Percentiles rank a stretch among this genome's conserved stretches.
Conservation (phyloP, 345 rosid species). For the Eucalyptus brandiana region DNA sequence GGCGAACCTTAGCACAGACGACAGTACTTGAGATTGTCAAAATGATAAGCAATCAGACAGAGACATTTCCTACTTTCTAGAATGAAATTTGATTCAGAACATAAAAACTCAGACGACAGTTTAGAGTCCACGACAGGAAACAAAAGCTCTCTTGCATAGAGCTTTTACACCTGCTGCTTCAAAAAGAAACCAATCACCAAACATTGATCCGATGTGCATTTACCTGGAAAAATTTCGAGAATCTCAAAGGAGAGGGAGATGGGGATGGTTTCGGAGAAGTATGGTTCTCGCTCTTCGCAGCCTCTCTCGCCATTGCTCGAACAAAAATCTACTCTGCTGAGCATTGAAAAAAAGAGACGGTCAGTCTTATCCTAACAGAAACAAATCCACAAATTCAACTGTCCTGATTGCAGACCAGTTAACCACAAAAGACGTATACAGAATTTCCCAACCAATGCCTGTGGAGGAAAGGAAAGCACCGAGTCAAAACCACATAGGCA, state of each 20-base stretch:
- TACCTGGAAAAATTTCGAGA: slow-evolving; percentile 61
- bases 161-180: neutral
- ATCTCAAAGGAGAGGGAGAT: slow-evolving; percentile 53
- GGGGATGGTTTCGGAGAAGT: slow-evolving; percentile 38
- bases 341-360: neutral
- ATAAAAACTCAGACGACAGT: neutral
- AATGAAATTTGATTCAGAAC: neutral
- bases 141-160: neutral
- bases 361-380: neutral
- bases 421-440: neutral
- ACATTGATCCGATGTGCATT: neutral
- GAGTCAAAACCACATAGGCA: neutral
- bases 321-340: neutral
- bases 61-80: neutral
- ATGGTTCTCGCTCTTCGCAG: neutral
- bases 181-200: neutral
- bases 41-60: neutral
- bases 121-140: neutral
- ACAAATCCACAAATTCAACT: neutral
- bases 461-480: neutral
- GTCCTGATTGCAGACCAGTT: neutral
- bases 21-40: neutral
- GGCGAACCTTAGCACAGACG: neutral
- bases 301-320: neutral
- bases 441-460: neutral